Evolutionary conservation across 23 red algal genomes (phyloP), one percentile per base, ranked within the genome.

Genomic region (Gracilaria caudata): DNA sequence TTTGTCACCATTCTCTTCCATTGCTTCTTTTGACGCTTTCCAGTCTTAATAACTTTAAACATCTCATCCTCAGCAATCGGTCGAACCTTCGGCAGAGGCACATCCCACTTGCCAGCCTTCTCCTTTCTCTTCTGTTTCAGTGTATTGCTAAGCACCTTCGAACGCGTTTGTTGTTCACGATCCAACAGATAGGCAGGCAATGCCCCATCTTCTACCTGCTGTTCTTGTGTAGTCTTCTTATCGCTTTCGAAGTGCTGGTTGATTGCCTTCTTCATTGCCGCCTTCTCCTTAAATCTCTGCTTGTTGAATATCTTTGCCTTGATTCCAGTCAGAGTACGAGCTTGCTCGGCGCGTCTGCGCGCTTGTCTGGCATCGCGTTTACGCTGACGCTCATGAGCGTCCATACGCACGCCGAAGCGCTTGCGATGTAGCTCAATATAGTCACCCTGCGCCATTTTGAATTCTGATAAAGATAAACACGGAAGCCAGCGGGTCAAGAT

Each of bases 1-100:
- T 98, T 98, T 34, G 96, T 98, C 29, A 98, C 92, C 96, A 95
- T 93, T 59, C 96, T 81, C 91, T 98, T 98, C 96, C 96, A 98
- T 61, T 98, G 79, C 58, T 95, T 95, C 54, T 88, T 82, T 78
- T 98, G 92, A 16, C 92, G 70, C 82, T 98, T 98, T 35, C 96
- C 96, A 10, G 92, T 95, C 40, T 93, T 90, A 24, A 98, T 80
- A 44, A 98, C 96, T 77, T 94, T 94, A 78, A 98, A 98, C 76
- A 95, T 83, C 80, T 98, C 96, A 76, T 98, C 96, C 63, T 98
- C 96, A 12, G 96, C 92, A 26, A 98, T 70, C 10, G 96, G 81
- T 25, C 93, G 83, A 29, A 98, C 96, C 80, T 86, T 91, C 37
- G 96, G 96, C 70, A 98, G 84, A 5, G 96, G 96, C 54, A 98